Evolutionary conservation across 257 asterid species (phyloP).

Genomic region (Oldenlandia corymbosa): DNA sequence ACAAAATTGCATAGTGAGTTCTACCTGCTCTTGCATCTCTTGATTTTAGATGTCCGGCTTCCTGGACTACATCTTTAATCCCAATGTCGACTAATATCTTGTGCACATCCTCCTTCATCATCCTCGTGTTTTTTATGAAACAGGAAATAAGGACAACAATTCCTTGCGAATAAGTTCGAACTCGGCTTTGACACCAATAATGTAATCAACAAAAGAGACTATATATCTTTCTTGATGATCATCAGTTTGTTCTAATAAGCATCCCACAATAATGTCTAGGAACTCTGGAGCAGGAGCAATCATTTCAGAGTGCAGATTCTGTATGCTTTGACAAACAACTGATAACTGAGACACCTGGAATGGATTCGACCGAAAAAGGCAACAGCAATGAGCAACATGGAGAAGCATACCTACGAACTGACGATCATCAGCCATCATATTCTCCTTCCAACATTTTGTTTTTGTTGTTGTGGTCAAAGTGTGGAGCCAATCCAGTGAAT

Average conservation of each 20-base stretch:
- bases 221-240: background rate
- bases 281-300: background rate
- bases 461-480: too few species aligned
- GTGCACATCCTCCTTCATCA: background rate
- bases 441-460: too few species aligned
- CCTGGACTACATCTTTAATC: background rate
- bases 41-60: background rate
- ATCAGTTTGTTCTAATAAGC: accelerated
- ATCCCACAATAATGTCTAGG: background rate
- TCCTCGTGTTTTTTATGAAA: background rate
- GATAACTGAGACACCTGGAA: too few species aligned
- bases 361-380: too few species aligned
- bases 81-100: background rate
- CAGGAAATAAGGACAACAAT: background rate
- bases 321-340: too few species aligned
- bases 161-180: background rate
- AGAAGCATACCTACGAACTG: too few species aligned
- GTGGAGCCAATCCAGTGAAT: too few species aligned
- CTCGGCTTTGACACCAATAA: background rate
- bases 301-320: background rate
- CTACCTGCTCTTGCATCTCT: too few species aligned
- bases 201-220: background rate
- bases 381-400: too few species aligned
- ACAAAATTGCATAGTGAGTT: background rate
- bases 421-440: too few species aligned